A percentile compares a stretch with the other conserved stretches of the same genome.
Conservation (phyloP, 2,329 filamentous ascomycete genomes). For the Colletotrichum scovillei region DNA sequence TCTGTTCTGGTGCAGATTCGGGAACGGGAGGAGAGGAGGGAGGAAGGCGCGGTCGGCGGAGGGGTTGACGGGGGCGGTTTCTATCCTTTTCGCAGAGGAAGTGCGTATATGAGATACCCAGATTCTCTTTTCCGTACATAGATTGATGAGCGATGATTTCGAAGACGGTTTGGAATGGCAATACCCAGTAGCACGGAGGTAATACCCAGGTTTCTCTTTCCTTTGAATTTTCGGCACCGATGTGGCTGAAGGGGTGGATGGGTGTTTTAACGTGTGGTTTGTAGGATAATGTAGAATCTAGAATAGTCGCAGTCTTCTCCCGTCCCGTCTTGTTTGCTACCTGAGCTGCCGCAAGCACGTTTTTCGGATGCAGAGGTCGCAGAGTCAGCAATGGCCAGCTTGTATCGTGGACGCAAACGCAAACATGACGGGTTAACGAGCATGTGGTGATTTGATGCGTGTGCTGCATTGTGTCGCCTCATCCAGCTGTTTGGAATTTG, state of each 20-base stretch:
- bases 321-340: slow-evolving; percentile 13
- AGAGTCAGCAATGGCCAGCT: slow-evolving; percentile 18
- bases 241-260: not conserved
- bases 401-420: not conserved
- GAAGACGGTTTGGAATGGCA: not conserved
- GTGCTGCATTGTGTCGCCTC: slow-evolving; percentile 3
- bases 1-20: slow-evolving; percentile 28
- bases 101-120: not conserved
- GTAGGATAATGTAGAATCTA: slow-evolving; percentile 1
- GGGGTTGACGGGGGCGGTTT: not conserved
- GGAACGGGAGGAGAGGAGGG: slow-evolving; percentile 32
- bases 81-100: not conserved
- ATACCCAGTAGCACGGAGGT: not conserved
- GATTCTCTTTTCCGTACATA: not conserved
- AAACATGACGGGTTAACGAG: not conserved
- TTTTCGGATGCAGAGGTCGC: not conserved
- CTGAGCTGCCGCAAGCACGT: not conserved
- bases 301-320: not conserved
- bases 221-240: not conserved
- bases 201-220: not conserved
- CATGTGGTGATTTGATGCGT: not conserved
- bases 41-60: slow-evolving; percentile 17
- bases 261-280: not conserved
- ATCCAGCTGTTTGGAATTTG: not conserved
- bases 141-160: not conserved